Conservation (phyloP, 2,329 filamentous ascomycete species). For the Trichoderma sp. region DNA sequence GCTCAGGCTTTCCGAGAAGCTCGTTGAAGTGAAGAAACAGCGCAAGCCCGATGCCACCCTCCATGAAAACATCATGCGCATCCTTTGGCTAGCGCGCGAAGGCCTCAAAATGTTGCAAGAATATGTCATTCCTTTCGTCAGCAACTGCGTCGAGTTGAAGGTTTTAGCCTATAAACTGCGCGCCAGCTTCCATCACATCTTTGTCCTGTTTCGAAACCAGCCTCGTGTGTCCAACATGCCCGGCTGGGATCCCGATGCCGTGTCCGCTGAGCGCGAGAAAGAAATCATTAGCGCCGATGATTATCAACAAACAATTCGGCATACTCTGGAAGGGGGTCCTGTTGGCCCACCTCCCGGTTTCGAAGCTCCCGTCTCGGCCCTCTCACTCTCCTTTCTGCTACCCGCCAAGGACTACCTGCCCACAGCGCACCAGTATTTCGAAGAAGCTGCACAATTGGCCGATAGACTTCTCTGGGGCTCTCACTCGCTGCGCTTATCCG, state of each 20-base stretch:
- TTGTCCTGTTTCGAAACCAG: slow-evolving; percentile 93
- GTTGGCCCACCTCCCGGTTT: slow-evolving; percentile 62
- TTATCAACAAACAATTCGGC: slow-evolving; percentile 46
- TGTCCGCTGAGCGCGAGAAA: slow-evolving; percentile 48
- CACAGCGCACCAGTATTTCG: slow-evolving; percentile 79
- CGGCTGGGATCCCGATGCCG: slow-evolving; percentile 54
- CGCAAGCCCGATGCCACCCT: slow-evolving; percentile 83
- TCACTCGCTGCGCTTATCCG: slow-evolving; percentile 84
- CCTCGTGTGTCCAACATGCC: slow-evolving; percentile 71
- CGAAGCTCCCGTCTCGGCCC: slow-evolving; percentile 42
- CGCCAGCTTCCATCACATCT: slow-evolving; percentile 95
- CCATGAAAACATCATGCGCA: slow-evolving; percentile 81
- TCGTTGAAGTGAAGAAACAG: slow-evolving; percentile 80
- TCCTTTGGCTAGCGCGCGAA: slow-evolving; percentile 93
- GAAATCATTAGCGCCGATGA: slow-evolving; percentile 53
- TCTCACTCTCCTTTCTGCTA: slow-evolving; percentile 74
- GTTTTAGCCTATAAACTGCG: slow-evolving; percentile 90
- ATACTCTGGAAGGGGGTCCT: slow-evolving; percentile 61
- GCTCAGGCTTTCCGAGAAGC: slow-evolving; percentile 81
- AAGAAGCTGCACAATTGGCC: slow-evolving; percentile 73
- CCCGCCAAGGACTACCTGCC: slow-evolving; percentile 81
- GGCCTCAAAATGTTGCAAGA: slow-evolving; percentile 85
- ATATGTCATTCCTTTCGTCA: slow-evolving; percentile 84
- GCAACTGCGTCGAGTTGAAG: slow-evolving; percentile 78
- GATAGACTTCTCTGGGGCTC: slow-evolving; percentile 80